Base-by-base conservation (phyloP, 2,329 filamentous ascomycete genomes). In the Talaromyces sp. region DNA sequence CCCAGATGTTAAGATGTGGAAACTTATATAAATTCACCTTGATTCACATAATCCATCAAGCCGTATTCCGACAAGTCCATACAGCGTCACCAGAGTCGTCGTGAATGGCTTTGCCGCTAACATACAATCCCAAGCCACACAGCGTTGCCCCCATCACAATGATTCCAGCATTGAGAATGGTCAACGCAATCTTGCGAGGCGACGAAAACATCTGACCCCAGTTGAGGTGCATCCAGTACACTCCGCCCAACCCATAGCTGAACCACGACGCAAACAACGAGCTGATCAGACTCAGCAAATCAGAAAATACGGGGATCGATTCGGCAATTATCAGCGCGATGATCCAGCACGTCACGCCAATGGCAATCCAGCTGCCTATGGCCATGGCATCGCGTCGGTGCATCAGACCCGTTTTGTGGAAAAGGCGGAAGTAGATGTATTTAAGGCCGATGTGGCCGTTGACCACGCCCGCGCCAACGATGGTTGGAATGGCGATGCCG, bases 391-490 rank as follows among this genome's bases (percentile, higher is more conserved):
- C 83, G 52, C 77, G 76, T 60, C 79, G 76, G 48, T 76, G 74
- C 72, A 83, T 75, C 68, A 81, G 79, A 63, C 82, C 79, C 9
- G 82, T 85, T 63, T 82, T 80, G 24, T 80, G 77, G 76, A 88
- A 89, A 7, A 87, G 68, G 24, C 87, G 82, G 3, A 84, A 77
- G 66, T 88, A 90, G 60, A 89, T 78, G 65, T 88, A 87, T 69
- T 88, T 88, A 31, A 80, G 79, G 3, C 84, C 85, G 2, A 90
- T 84, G 61, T 87, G 83, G 6, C 83, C 86, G 68, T 88, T 87
- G 61, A 90, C 86, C 7, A 89, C 86, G 56, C 87, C 88, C 0
- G 87, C 85, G 54, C 89, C 83, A 48, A 90, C 77, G 63, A 90
- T 90, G 21, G 88, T 89, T 6, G 87, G 87, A 3, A 87, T 81